phyloP scores from a whole-genome alignment of 2,329 filamentous ascomycete species.

The Coniochaeta ligniaria region DNA sequence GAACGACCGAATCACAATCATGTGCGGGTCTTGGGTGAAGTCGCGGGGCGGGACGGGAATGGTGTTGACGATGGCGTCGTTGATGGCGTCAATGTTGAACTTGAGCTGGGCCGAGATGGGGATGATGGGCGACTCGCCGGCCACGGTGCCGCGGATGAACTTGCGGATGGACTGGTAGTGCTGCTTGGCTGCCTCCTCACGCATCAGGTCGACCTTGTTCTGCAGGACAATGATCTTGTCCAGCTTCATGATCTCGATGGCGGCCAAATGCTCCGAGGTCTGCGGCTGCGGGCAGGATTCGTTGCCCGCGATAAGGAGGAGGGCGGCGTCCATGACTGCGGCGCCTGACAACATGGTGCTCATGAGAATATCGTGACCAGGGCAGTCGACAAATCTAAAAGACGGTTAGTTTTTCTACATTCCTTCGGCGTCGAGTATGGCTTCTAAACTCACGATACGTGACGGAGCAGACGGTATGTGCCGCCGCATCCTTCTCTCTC shows the following conservation, averaged over 20 bases:
- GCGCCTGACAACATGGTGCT: conserved; percentile 99
- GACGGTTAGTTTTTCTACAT: conserved; percentile 14
- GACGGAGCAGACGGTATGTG: conserved; percentile 80
- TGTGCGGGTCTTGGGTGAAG: conserved; percentile 87
- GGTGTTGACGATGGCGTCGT: conserved; percentile 90
- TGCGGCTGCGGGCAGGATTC: conserved; percentile 97
- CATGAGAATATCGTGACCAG: conserved; percentile 99
- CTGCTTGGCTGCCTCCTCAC: conserved; percentile 85
- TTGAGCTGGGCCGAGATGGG: conserved; percentile 97
- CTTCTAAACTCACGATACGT: conserved; percentile 69
- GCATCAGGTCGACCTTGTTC: conserved; percentile 99
- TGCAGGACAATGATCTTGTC: conserved; percentile 99
- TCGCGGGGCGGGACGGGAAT: conserved; percentile 89
- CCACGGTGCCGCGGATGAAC: conserved; percentile 96
- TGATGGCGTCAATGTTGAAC: conserved; percentile 98
- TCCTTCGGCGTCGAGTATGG: neutral
- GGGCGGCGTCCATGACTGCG: conserved; percentile 97
- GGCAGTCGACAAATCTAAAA: conserved; percentile 94
- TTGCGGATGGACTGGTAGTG: conserved; percentile 98
- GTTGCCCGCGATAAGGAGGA: conserved; percentile 95
- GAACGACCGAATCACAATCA: conserved; percentile 99
- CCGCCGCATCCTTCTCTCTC: conserved; percentile 88
- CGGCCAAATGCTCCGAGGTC: conserved; percentile 96
- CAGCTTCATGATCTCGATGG: conserved; percentile 99
- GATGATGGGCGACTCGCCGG: conserved; percentile 89